A percentile compares a stretch with the other conserved stretches of the same genome.
phyloP scores from a whole-genome alignment of 257 asterid genomes.

The Cinchona pubescens region DNA sequence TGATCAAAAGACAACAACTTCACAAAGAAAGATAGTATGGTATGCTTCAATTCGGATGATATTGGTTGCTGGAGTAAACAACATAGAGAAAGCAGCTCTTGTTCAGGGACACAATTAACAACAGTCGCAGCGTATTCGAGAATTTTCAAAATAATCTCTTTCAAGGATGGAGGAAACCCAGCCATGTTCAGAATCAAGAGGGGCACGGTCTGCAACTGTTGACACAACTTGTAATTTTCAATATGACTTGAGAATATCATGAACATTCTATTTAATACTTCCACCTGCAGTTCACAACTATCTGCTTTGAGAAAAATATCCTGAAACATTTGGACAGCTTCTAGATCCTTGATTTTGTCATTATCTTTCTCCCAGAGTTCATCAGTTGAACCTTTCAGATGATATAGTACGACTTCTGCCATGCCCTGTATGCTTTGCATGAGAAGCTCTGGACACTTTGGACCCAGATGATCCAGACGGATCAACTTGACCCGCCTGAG shows the following conservation, averaged over 20 bases:
- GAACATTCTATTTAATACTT: conserved; percentile 88
- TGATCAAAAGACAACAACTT: conserved; percentile 94
- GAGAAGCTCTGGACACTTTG: conserved; percentile 53
- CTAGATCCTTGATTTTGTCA: conserved; percentile 85
- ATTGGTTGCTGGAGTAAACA: conserved; percentile 93
- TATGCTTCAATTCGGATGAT: conserved; percentile 70
- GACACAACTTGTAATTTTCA: conserved; percentile 90
- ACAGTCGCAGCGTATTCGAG: conserved; percentile 97
- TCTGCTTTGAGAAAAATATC: conserved; percentile 93
- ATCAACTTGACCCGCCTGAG: conserved; percentile 75
- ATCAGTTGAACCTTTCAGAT: conserved; percentile 61
- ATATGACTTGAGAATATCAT: conserved; percentile 93
- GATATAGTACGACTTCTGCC: conserved; percentile 72
- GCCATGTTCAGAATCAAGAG: conserved; percentile 95
- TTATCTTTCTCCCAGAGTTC: conserved; percentile 85
- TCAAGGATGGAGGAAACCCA: conserved; percentile 77
- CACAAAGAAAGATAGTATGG: conserved; percentile 82
- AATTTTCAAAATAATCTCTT: conserved; percentile 91
- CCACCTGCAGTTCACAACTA: conserved; percentile 81
- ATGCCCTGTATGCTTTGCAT: conserved; percentile 56
- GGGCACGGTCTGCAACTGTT: conserved; percentile 92
- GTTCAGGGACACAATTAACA: conserved; percentile 92
- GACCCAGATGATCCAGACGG: conserved; percentile 34
- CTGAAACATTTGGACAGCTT: conserved; percentile 95
- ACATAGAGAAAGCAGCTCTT: conserved; percentile 95